These are phyloP conservation scores for Saprolegnia parasitica DNA, from an alignment of 352 stramenopile species.

Conservation along the genomic window DNA sequence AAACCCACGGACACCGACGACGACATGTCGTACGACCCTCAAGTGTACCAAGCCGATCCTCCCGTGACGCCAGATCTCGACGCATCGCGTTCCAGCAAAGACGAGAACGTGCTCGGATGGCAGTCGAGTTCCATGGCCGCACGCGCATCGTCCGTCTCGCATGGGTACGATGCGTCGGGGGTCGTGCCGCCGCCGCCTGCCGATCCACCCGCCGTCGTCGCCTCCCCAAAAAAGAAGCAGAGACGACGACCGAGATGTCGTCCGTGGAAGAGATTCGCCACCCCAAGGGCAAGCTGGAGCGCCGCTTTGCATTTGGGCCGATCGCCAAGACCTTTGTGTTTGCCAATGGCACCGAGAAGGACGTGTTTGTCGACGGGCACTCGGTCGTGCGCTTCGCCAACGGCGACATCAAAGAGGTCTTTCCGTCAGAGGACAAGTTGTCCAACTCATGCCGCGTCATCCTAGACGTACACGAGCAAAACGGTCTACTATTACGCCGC, in stretches of 20 bases:
- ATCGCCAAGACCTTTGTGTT: slow-evolving; percentile 65
- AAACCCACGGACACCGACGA: slow-evolving; percentile 32
- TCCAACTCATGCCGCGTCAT: slow-evolving; percentile 16
- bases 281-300: slow-evolving; percentile 13
- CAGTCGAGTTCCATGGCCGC: neutral
- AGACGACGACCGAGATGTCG: no score
- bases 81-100: no score
- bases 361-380: slow-evolving; percentile 84
- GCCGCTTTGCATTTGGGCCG: slow-evolving; percentile 4
- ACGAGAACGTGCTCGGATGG: slow-evolving; percentile 3
- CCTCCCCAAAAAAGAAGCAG: neutral
- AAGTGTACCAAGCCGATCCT: neutral
- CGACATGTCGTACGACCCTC: slow-evolving; percentile 9
- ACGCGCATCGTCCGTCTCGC: neutral
- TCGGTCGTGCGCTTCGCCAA: slow-evolving; percentile 91
- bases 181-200: neutral
- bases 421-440: neutral
- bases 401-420: slow-evolving; percentile 92
- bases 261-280: slow-evolving; percentile 12
- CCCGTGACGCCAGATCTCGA: neutral
- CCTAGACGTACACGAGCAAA: slow-evolving; percentile 64
- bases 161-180: neutral
- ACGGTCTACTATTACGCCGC: slow-evolving; percentile 93
- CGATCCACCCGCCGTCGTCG: neutral
- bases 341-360: slow-evolving; percentile 91